These are phyloP conservation scores for Kluyveromyces starmeri DNA, from an alignment of 805 yeast genomes.

Conservation along the genomic window DNA sequence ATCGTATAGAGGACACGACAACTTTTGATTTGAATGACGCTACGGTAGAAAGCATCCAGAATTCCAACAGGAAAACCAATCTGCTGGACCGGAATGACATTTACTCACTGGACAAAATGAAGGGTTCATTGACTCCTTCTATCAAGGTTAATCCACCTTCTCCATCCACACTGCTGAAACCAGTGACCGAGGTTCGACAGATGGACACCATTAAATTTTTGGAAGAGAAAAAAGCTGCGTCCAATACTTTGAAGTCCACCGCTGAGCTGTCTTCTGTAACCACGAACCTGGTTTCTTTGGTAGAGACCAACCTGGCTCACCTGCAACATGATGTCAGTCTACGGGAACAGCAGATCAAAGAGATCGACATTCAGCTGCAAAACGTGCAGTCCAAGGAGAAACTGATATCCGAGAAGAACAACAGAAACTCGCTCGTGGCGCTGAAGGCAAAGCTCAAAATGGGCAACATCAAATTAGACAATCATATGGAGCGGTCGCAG, in stretches of 20 bases:
- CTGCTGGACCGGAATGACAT: background rate
- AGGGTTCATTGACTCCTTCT: slow-evolving; percentile 4
- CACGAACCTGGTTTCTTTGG: slow-evolving; percentile 6
- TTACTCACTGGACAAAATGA: slow-evolving; percentile 2
- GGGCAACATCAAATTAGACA: slow-evolving; percentile 5
- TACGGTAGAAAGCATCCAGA: background rate
- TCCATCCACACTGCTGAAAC: slow-evolving; percentile 4
- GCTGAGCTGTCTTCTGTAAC: slow-evolving; percentile 7
- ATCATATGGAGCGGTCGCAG: slow-evolving; percentile 52
- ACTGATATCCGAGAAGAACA: background rate
- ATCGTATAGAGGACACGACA: background rate
- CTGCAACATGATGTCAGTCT: slow-evolving; percentile 1
- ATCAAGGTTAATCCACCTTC: slow-evolving; percentile 4
- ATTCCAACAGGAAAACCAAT: background rate
- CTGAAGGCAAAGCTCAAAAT: background rate
- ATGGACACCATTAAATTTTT: background rate
- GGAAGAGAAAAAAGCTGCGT: background rate
- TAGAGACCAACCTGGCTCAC: background rate
- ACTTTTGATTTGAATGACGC: slow-evolving; percentile 1
- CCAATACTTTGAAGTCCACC: slow-evolving; percentile 1
- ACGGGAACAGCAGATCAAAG: slow-evolving; percentile 1
- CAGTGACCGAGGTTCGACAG: too few species aligned
- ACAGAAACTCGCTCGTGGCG: background rate
- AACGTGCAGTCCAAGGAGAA: background rate
- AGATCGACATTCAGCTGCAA: slow-evolving; percentile 3